Percentiles rank a stretch among this genome's conserved stretches.
phyloP scores from a whole-genome alignment of 2,329 filamentous ascomycete species.

The Arthroderma uncinatum region DNA sequence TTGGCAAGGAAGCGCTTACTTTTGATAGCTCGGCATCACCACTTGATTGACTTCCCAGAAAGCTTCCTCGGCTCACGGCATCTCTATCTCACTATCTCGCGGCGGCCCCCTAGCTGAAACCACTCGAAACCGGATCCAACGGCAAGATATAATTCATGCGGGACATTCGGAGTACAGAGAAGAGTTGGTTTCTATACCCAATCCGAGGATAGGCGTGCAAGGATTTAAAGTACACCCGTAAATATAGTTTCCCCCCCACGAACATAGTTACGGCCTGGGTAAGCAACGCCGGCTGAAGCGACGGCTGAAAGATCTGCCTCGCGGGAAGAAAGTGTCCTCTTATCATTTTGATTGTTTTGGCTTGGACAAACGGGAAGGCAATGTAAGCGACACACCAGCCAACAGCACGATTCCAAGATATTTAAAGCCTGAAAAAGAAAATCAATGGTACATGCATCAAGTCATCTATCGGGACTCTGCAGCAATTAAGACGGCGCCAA shows the following conservation, averaged over 20 bases:
- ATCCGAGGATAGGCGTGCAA: conserved; percentile 2
- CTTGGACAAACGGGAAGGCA: no score
- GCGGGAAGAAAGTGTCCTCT: no score
- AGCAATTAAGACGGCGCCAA: not conserved
- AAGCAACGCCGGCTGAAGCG: not conserved
- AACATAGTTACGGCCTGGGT: not conserved
- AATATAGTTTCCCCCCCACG: not conserved
- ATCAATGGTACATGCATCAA: not conserved
- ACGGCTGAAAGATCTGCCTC: not conserved
- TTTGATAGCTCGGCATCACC: not conserved
- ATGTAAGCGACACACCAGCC: not conserved
- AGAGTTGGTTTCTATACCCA: no score
- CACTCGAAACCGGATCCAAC: no score
- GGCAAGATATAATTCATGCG: not conserved
- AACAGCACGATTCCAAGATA: not conserved
- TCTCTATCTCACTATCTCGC: not conserved
- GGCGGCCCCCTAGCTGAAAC: not conserved
- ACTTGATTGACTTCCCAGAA: not conserved
- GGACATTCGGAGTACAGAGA: no score
- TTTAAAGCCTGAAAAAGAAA: not conserved
- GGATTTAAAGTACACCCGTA: not conserved
- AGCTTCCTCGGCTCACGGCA: not conserved
- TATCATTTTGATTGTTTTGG: no score
- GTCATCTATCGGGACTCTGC: not conserved
- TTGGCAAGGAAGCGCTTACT: not conserved